These are phyloP conservation scores for Tympanopsis confertula DNA, from an alignment of 2,329 filamentous ascomycete genomes.

Conservation along the genomic window DNA sequence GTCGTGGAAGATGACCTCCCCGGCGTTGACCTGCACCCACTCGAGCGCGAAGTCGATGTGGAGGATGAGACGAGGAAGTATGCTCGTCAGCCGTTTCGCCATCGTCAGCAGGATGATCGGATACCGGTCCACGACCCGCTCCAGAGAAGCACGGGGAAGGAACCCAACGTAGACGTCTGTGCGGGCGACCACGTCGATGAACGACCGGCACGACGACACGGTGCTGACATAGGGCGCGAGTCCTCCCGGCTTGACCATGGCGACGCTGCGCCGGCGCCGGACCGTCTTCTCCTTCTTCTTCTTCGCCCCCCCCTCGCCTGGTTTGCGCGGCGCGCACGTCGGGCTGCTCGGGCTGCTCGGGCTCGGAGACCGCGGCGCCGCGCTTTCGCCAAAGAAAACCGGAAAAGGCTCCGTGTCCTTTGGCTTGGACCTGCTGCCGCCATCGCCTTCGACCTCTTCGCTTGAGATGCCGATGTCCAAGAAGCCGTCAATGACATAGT, in stretches of 20 bases:
- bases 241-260: constrained; percentile 86
- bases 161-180: constrained; percentile 98
- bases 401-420: neutral
- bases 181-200: constrained; percentile 92
- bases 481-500: constrained; percentile 96
- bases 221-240: constrained; percentile 90
- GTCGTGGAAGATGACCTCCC: constrained; percentile 88
- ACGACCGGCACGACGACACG: constrained; percentile 87
- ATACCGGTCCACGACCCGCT: constrained; percentile 85
- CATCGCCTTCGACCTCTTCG: constrained; percentile 31
- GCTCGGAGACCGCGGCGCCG: too few species aligned
- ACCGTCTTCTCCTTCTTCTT: constrained; percentile 32
- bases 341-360: too few species aligned
- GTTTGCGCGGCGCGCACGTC: too few species aligned
- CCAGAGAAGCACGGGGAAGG: constrained; percentile 70
- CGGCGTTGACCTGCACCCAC: constrained; percentile 93
- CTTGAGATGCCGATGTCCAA: constrained; percentile 78
- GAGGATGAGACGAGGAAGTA: constrained; percentile 81
- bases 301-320: constrained; percentile 15
- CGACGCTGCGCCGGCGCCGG: constrained; percentile 56
- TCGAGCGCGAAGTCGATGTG: constrained; percentile 98
- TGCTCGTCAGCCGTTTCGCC: constrained; percentile 83
- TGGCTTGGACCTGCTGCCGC: constrained; percentile 18
- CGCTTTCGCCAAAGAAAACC: neutral
- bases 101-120: constrained; percentile 88